A percentile compares a stretch with the other conserved stretches of the same genome.
These are phyloP conservation scores for Vitis rotundifolia DNA, from an alignment of 164 flowering plant species.

Conservation along the genomic window DNA sequence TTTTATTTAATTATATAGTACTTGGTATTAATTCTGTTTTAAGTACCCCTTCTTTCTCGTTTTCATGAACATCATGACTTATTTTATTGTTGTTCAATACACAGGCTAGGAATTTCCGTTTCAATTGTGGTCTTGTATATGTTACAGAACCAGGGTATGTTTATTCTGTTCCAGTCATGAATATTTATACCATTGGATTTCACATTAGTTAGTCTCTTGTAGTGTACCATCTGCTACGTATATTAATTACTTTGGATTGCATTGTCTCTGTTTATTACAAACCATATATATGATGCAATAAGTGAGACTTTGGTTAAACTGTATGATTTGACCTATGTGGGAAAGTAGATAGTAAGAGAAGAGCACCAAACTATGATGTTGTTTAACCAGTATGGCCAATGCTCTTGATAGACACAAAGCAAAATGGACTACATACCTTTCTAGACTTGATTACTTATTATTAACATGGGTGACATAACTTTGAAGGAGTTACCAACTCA, in stretches of 20 bases:
- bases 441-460: too few species aligned
- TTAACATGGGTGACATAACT: too few species aligned
- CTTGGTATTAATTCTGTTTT: background rate
- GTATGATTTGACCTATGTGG: too few species aligned
- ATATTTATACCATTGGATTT: background rate
- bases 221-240: background rate
- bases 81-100: background rate
- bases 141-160: constrained; percentile 92
- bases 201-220: background rate
- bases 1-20: background rate
- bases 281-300: background rate
- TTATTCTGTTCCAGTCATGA: background rate
- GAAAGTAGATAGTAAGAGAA: too few species aligned
- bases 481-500: too few species aligned
- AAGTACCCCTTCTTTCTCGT: background rate
- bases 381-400: too few species aligned
- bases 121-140: constrained; percentile 87
- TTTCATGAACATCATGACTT: background rate
- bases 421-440: too few species aligned
- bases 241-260: too few species aligned
- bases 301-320: too few species aligned
- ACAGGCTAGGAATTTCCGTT: constrained; percentile 96
- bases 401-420: too few species aligned
- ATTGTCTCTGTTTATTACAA: background rate
- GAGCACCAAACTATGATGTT: too few species aligned